These are phyloP conservation scores for Lactarius sanguifluus DNA, from an alignment of 768 basidiomycete species.

Conservation along the genomic window DNA sequence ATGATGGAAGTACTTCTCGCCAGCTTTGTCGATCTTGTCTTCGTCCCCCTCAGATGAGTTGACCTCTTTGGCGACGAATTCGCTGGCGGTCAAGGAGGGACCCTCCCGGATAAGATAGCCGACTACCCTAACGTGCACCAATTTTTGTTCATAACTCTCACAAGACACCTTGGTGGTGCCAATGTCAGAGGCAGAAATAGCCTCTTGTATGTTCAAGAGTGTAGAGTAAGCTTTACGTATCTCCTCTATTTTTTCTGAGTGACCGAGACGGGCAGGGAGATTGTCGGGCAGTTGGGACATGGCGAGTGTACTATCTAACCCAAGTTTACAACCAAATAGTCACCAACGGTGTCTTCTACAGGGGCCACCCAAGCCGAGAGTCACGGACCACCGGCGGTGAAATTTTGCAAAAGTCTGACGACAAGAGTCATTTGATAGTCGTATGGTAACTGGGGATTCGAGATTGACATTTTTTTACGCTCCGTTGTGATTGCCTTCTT, in stretches of 20 bases:
- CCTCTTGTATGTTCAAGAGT: background rate
- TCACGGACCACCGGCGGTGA: no score
- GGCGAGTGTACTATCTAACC: no score
- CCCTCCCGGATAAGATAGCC: background rate
- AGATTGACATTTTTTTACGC: no score
- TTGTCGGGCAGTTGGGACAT: background rate
- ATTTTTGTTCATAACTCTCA: no score
- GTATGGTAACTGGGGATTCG: no score
- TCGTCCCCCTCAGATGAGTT: background rate
- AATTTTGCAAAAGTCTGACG: no score
- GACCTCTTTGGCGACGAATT: background rate
- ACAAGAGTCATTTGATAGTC: no score
- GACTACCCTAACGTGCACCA: background rate
- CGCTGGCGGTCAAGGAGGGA: background rate
- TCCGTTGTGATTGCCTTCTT: no score
- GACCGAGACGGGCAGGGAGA: background rate
- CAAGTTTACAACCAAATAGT: no score
- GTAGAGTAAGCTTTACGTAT: background rate
- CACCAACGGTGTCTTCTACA: no score
- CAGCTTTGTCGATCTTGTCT: background rate
- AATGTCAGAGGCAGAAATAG: background rate
- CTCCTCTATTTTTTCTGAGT: background rate
- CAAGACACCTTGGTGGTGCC: background rate
- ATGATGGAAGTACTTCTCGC: background rate
- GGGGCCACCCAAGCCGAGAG: no score